Conservation (phyloP, 2,329 filamentous ascomycete species). For the Rhexocercosporidium sp. region DNA sequence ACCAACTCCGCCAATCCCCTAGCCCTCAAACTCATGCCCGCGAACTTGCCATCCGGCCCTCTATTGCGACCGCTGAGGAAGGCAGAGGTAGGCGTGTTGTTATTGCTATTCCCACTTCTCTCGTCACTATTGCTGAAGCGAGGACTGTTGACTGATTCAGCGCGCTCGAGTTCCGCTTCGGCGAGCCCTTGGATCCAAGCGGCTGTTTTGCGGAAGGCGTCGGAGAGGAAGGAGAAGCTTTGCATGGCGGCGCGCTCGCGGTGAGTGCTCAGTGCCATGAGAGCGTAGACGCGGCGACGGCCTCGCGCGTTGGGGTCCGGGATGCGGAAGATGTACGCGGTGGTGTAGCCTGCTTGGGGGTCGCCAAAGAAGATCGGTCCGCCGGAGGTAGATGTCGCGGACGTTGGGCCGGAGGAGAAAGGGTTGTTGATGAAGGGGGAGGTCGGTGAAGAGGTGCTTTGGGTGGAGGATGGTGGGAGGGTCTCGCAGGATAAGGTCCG, state of each 20-base stretch:
- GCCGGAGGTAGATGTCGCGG: conserved; percentile 57
- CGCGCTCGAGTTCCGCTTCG: conserved; percentile 63
- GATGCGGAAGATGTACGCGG: conserved; percentile 73
- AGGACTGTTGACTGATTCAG: conserved; percentile 28
- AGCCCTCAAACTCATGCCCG: conserved; percentile 60
- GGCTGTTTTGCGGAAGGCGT: conserved; percentile 67
- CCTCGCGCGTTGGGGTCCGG: conserved; percentile 71
- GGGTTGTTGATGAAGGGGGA: conserved; percentile 49
- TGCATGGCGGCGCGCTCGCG: conserved; percentile 70
- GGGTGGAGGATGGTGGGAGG: conserved; percentile 56
- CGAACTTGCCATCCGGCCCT: conserved; percentile 35
- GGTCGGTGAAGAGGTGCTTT: conserved; percentile 45
- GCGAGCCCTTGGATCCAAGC: conserved; percentile 69
- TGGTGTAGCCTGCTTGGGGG: conserved; percentile 68
- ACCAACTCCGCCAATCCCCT: conserved; percentile 69
- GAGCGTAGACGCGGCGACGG: conserved; percentile 71
- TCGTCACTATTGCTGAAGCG: conserved; percentile 3
- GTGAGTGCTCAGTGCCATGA: conserved; percentile 68
- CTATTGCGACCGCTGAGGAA: conserved; percentile 39
- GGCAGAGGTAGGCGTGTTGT: conserved; percentile 20
- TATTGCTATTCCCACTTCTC: conserved; percentile 1
- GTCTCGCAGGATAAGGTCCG: conserved; percentile 71
- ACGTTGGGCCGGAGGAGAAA: conserved; percentile 44
- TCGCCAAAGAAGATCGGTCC: conserved; percentile 74
- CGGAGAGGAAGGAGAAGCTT: conserved; percentile 65